These are phyloP conservation scores for Microthlaspi erraticum DNA, from an alignment of 345 rosid genomes.

Conservation along the genomic window DNA sequence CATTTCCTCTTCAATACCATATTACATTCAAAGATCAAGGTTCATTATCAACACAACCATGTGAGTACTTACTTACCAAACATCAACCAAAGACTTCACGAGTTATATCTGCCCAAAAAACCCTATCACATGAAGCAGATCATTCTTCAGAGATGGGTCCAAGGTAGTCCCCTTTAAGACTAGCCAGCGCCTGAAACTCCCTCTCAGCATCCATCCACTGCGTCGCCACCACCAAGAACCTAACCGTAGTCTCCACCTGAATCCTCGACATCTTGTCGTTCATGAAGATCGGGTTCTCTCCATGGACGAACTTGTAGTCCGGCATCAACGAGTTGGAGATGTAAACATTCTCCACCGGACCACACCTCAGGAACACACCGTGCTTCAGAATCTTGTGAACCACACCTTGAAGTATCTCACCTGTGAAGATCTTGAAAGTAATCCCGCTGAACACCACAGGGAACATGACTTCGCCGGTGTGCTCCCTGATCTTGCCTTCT, in stretches of 20 bases:
- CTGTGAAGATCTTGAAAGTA: conserved; percentile 80
- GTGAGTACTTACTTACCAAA: conserved; percentile 15
- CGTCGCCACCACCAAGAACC: conserved; percentile 70
- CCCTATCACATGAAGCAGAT: conserved; percentile 16
- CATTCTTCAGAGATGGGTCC: conserved; percentile 58
- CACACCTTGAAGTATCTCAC: conserved; percentile 73
- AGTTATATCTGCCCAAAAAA: conserved; percentile 19
- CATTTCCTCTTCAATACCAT: neutral
- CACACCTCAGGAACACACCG: conserved; percentile 82
- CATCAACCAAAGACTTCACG: neutral
- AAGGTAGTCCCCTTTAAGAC: conserved; percentile 81
- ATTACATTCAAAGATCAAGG: conserved; percentile 17
- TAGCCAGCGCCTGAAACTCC: conserved; percentile 82
- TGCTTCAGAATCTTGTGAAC: conserved; percentile 82
- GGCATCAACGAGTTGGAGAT: conserved; percentile 72
- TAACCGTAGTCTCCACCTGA: conserved; percentile 55
- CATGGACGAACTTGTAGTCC: conserved; percentile 61
- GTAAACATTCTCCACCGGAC: conserved; percentile 63
- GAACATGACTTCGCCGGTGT: conserved; percentile 76
- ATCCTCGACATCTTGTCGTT: conserved; percentile 67
- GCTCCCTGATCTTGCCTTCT: conserved; percentile 76
- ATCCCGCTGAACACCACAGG: conserved; percentile 72
- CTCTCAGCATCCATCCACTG: conserved; percentile 85
- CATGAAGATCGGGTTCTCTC: conserved; percentile 74
- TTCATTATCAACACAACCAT: neutral